These are phyloP conservation scores for Cenococcum geophilum DNA, from an alignment of 495 filamentous ascomycete genomes.

Conservation along the genomic window DNA sequence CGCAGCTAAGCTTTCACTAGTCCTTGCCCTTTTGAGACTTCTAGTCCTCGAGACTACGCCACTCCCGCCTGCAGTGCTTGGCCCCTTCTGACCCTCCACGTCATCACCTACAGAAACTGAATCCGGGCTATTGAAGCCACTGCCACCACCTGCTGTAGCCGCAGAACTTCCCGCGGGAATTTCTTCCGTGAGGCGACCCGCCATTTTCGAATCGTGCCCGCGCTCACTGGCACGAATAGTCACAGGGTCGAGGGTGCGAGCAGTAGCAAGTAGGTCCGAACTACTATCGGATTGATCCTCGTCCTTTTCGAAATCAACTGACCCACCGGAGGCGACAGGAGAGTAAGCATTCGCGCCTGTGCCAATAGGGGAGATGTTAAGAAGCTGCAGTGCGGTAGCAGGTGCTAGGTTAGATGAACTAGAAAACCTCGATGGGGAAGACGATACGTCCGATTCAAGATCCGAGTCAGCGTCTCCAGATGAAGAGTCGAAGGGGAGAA, in stretches of 20 bases:
- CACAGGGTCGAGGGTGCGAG: conserved; percentile 33
- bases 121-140: conserved; percentile 37
- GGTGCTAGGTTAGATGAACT: conserved; percentile 4
- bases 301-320: conserved; percentile 5
- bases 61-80: neutral
- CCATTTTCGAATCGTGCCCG: conserved; percentile 37
- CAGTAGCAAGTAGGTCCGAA: conserved; percentile 36
- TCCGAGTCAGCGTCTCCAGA: conserved; percentile 30
- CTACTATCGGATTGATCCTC: conserved; percentile 25
- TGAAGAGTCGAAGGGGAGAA: conserved; percentile 32
- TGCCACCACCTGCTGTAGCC: conserved; percentile 40
- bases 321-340: neutral
- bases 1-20: conserved; percentile 21
- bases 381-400: conserved; percentile 9
- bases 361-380: conserved; percentile 16
- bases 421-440: conserved; percentile 10
- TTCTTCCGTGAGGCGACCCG: conserved; percentile 38
- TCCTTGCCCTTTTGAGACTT: conserved; percentile 26
- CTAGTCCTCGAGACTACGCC: neutral
- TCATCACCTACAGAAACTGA: neutral
- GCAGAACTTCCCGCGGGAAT: conserved; percentile 41
- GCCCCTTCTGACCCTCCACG: neutral
- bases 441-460: conserved; percentile 23
- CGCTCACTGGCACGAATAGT: conserved; percentile 29
- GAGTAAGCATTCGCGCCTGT: neutral